Conservation (phyloP, 768 basidiomycete species). For the Leccinum subtestaceum region DNA sequence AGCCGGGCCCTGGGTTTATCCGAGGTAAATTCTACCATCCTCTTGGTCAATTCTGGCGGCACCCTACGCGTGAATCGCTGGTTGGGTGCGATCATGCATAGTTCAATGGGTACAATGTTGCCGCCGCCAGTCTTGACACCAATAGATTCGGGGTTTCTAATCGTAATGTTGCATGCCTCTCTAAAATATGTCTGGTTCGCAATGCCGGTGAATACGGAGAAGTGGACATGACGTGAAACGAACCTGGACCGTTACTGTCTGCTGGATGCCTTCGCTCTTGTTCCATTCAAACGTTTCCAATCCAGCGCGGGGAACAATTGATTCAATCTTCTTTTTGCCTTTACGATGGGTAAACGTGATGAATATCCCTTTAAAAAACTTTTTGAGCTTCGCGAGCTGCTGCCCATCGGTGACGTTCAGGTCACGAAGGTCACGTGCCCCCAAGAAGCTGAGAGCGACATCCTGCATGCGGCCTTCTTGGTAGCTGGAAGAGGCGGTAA, state of each 20-base stretch:
- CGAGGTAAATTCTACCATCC: slow-evolving; percentile 49
- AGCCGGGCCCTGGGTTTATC: slow-evolving; percentile 44
- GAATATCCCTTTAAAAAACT: slow-evolving; percentile 37
- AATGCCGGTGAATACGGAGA: not conserved
- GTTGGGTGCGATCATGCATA: slow-evolving; percentile 42
- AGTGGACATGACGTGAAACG: not conserved
- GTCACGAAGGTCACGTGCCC: slow-evolving; percentile 24
- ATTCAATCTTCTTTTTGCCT: slow-evolving; percentile 35
- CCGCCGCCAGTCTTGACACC: slow-evolving; percentile 37
- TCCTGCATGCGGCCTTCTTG: slow-evolving; percentile 25
- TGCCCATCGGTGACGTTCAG: slow-evolving; percentile 27
- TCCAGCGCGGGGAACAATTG: slow-evolving; percentile 39
- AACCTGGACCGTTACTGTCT: slow-evolving; percentile 42
- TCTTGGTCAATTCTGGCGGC: slow-evolving; percentile 34
- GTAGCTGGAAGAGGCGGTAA: slow-evolving; percentile 19
- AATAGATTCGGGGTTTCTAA: slow-evolving; percentile 36
- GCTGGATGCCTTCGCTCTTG: slow-evolving; percentile 14
- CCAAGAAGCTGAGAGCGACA: slow-evolving; percentile 32
- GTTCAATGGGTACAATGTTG: slow-evolving; percentile 49
- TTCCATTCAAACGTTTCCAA: slow-evolving; percentile 39
- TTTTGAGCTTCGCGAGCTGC: slow-evolving; percentile 35
- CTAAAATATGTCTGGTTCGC: slow-evolving; percentile 41
- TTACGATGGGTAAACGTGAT: slow-evolving; percentile 31
- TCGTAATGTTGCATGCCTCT: slow-evolving; percentile 30
- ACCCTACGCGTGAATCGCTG: slow-evolving; percentile 50